Conservation (phyloP, 2,329 filamentous ascomycete genomes). For the Sporothrix brasiliensis region DNA sequence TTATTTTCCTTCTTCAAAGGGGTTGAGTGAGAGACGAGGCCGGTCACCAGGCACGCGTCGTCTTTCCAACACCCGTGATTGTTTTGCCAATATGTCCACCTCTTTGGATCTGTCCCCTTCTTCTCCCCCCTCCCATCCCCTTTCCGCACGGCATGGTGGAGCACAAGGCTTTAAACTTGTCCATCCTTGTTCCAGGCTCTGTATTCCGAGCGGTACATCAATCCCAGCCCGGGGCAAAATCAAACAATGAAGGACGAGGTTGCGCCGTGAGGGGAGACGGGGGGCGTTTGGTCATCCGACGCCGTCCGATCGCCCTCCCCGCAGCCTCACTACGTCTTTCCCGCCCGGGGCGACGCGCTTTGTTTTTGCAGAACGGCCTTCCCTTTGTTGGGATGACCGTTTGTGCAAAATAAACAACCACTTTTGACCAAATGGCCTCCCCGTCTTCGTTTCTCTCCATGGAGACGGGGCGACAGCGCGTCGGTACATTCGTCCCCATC, state of each 20-base stretch:
- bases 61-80: background rate
- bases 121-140: conserved; percentile 26
- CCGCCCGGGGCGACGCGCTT: conserved; percentile 18
- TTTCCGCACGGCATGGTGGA: conserved; percentile 70
- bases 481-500: conserved; percentile 18
- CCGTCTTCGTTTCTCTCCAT: conserved; percentile 11
- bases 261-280: background rate
- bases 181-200: conserved; percentile 71
- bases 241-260: background rate
- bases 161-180: conserved; percentile 68
- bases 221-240: conserved; percentile 27
- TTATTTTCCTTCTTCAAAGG: background rate
- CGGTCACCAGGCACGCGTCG: background rate
- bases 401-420: background rate
- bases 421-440: conserved; percentile 30
- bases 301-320: background rate
- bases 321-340: conserved; percentile 1
- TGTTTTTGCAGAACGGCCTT: background rate
- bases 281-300: background rate
- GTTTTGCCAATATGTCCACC: background rate
- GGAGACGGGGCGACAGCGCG: conserved; percentile 27
- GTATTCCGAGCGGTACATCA: conserved; percentile 74
- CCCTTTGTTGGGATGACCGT: background rate
- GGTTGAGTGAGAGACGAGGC: background rate
- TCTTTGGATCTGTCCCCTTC: background rate